phyloP scores from a whole-genome alignment of 2,329 filamentous ascomycete genomes.

The Tolypocladium cylindrosporum region DNA sequence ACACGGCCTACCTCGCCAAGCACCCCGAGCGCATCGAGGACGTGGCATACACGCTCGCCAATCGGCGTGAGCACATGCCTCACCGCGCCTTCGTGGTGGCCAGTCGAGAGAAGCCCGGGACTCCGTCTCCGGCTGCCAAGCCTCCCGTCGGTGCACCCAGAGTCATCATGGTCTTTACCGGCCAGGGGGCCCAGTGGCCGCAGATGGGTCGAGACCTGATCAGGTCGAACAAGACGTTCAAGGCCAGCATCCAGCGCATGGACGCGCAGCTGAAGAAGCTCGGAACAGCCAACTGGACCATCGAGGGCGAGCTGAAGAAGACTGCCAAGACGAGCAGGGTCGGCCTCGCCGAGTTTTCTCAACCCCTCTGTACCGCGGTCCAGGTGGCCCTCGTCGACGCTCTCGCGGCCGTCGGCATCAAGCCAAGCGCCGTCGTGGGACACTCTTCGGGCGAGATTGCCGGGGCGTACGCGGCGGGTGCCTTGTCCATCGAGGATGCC shows the following conservation, averaged over 20 bases:
- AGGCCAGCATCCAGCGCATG: too few species aligned
- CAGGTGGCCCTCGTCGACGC: background rate
- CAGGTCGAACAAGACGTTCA: too few species aligned
- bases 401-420: background rate
- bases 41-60: background rate
- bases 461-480: background rate
- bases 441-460: background rate
- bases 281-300: background rate
- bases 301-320: background rate
- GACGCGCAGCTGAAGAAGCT: too few species aligned
- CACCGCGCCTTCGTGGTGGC: background rate
- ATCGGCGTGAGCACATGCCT: background rate
- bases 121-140: too few species aligned
- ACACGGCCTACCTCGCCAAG: background rate
- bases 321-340: background rate
- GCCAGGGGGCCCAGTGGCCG: background rate
- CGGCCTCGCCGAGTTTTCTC: background rate
- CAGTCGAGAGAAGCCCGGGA: too few species aligned
- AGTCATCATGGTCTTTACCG: background rate
- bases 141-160: background rate
- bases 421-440: background rate
- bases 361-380: background rate
- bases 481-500: background rate
- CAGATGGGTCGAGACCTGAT: background rate
- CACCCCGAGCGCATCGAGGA: background rate